Conservation (phyloP, 2,329 filamentous ascomycete genomes). For the Cercospora zeae-maydis region DNA sequence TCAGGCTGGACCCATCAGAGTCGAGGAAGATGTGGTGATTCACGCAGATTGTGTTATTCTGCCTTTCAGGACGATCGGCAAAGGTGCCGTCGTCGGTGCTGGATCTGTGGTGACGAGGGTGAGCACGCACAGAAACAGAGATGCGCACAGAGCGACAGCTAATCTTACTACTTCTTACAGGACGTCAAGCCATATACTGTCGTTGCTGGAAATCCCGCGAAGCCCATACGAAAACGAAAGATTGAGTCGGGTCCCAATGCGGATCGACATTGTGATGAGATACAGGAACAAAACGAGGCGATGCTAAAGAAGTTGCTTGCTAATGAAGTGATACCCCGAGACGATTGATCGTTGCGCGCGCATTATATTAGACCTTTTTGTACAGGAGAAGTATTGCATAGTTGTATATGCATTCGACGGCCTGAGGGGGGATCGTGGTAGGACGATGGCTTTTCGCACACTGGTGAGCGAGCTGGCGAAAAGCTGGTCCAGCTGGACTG, state of each 20-base stretch:
- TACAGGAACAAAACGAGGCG: constrained; percentile 31
- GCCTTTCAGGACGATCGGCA: constrained; percentile 53
- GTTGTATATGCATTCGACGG: background rate
- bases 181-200: constrained; percentile 47
- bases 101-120: constrained; percentile 55
- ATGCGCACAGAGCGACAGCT: background rate
- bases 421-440: background rate
- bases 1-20: constrained; percentile 66
- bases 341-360: constrained; percentile 7
- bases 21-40: constrained; percentile 70
- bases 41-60: constrained; percentile 60
- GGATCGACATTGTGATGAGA: constrained; percentile 26
- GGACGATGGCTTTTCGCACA: background rate
- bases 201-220: constrained; percentile 47
- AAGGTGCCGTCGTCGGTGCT: constrained; percentile 52
- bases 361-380: background rate
- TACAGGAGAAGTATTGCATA: background rate
- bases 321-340: constrained; percentile 14
- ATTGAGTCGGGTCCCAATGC: constrained; percentile 27
- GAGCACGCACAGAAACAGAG: constrained; percentile 30
- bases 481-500: background rate
- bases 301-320: constrained; percentile 21
- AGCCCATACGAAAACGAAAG: constrained; percentile 26
- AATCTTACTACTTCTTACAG: constrained; percentile 27
- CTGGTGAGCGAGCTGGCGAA: background rate